A percentile compares a stretch with the other conserved stretches of the same genome.
phyloP scores from a whole-genome alignment of 2,329 filamentous ascomycete species.

The Penicillium sp. region DNA sequence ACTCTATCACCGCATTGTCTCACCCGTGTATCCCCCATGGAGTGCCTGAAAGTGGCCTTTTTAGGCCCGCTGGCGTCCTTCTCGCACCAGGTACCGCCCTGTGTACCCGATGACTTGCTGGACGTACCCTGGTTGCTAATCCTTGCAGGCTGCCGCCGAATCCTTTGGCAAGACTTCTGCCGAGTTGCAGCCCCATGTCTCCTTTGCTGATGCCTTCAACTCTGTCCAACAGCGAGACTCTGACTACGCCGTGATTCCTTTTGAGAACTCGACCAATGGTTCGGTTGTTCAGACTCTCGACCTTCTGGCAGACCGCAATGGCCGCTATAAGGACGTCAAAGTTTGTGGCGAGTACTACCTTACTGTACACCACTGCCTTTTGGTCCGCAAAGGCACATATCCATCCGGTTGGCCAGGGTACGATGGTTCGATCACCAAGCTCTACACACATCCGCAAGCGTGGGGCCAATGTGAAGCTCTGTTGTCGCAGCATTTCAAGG shows the following conservation, averaged over 20 bases:
- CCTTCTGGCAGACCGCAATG: slow-evolving; percentile 72
- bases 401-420: slow-evolving; percentile 37
- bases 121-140: slow-evolving; percentile 2
- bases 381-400: slow-evolving; percentile 49
- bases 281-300: slow-evolving; percentile 87
- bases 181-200: slow-evolving; percentile 35
- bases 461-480: slow-evolving; percentile 87
- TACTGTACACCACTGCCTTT: slow-evolving; percentile 80
- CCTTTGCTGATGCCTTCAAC: slow-evolving; percentile 67
- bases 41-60: slow-evolving; percentile 48
- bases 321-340: slow-evolving; percentile 63
- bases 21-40: neutral
- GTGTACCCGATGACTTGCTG: slow-evolving; percentile 17
- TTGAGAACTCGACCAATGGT: slow-evolving; percentile 95
- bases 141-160: slow-evolving; percentile 52
- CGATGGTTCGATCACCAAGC: slow-evolving; percentile 60
- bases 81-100: slow-evolving; percentile 61
- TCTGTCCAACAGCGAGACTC: slow-evolving; percentile 66
- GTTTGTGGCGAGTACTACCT: slow-evolving; percentile 85
- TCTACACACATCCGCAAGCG: slow-evolving; percentile 94
- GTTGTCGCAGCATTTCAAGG: slow-evolving; percentile 65
- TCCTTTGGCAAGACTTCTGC: slow-evolving; percentile 43
- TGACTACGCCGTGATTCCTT: slow-evolving; percentile 78
- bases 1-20: neutral
- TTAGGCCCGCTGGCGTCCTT: slow-evolving; percentile 65